phyloP scores from a whole-genome alignment of 2,329 filamentous ascomycete species.

The Aspergillus sp. region DNA sequence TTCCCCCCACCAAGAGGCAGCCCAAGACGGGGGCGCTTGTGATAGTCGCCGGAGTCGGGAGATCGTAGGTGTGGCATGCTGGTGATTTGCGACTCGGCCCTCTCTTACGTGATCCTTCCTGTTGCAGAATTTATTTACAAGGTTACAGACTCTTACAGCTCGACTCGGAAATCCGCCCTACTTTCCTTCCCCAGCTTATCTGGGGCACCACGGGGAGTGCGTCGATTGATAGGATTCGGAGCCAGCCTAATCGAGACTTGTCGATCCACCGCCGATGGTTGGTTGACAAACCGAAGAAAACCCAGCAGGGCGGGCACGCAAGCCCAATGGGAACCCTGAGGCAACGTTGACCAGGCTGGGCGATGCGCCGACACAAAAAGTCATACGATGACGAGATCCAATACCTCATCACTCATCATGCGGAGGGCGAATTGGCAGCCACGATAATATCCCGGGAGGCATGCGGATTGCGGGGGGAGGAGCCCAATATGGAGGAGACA shows the following conservation, averaged over 20 bases:
- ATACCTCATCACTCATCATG: constrained; percentile 23
- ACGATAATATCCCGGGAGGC: constrained; percentile 27
- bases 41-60: background rate
- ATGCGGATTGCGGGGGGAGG: constrained; percentile 15
- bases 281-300: constrained; percentile 13
- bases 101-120: constrained; percentile 6
- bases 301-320: constrained; percentile 7
- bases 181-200: constrained; percentile 15
- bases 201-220: constrained; percentile 20
- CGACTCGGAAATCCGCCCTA: constrained; percentile 2
- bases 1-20: background rate
- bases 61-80: constrained; percentile 5
- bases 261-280: constrained; percentile 21
- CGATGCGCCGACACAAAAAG: constrained; percentile 8
- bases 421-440: background rate
- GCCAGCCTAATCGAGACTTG: constrained; percentile 22
- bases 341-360: constrained; percentile 11
- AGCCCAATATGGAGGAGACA: constrained; percentile 1
- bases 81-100: background rate
- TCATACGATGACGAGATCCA: constrained; percentile 25
- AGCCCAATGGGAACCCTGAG: constrained; percentile 18
- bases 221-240: constrained; percentile 15
- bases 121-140: background rate
- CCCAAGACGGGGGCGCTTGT: constrained; percentile 8
- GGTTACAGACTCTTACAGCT: background rate